A percentile compares a stretch with the other conserved stretches of the same genome.
These are phyloP conservation scores for Tylopilus subfusipes DNA, from an alignment of 768 basidiomycete species.

Conservation along the genomic window DNA sequence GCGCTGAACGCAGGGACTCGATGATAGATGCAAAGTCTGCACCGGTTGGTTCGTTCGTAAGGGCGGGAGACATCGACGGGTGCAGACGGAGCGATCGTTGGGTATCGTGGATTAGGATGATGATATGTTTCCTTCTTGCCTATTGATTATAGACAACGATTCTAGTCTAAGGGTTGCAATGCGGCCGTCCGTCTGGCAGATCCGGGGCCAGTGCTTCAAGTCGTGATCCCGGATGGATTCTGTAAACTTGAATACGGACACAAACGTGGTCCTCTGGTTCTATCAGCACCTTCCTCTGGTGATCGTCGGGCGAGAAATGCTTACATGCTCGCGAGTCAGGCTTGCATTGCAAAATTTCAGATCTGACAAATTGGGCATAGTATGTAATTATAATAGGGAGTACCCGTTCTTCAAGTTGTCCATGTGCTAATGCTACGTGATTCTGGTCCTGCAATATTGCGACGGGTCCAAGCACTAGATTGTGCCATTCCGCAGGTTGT, in stretches of 20 bases:
- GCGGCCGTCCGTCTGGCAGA: not conserved
- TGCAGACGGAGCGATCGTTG: conserved; percentile 10
- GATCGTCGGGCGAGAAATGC: not conserved
- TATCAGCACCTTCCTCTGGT: not conserved
- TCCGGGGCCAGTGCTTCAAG: not conserved
- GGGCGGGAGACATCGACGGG: conserved; percentile 50
- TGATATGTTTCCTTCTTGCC: conserved; percentile 17
- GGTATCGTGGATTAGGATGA: conserved; percentile 22
- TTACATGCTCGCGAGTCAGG: not conserved
- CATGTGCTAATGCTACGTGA: not conserved
- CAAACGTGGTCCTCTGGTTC: not conserved
- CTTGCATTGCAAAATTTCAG: not conserved
- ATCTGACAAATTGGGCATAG: conserved; percentile 7
- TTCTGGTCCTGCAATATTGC: not conserved
- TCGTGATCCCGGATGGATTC: conserved; percentile 6
- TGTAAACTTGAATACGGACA: not conserved
- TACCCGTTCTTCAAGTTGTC: not conserved
- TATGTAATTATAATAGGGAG: not conserved
- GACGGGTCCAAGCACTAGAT: conserved; percentile 19
- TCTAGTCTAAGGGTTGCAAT: conserved; percentile 16
- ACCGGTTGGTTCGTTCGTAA: conserved; percentile 42
- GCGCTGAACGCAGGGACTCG: conserved; percentile 52
- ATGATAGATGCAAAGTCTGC: conserved; percentile 41
- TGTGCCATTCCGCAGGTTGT: conserved; percentile 74
- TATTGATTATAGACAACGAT: conserved; percentile 11